Base-by-base conservation (phyloP, 495 filamentous ascomycete species). In the Bombardia bombarda region DNA sequence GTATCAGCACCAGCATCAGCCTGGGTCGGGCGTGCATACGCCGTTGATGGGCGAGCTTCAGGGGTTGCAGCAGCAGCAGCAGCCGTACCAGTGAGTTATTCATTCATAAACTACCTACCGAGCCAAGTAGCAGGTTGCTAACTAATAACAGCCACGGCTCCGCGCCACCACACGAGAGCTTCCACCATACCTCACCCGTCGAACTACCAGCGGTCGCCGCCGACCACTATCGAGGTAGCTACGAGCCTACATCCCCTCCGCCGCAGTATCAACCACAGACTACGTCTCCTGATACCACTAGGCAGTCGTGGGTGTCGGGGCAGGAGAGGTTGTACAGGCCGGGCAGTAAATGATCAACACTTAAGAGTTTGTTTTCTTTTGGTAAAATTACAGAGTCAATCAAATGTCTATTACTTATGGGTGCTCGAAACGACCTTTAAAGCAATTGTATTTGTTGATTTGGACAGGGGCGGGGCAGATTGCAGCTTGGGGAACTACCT, bases 191-290 rank as follows among this genome's bases (percentile, higher is more conserved):
- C 10, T 25, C 25, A 26, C 42, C 34, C 31, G 26, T 31, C 13
- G 42, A 40, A 21, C 35, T 44, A 3, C 44, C 44, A 4, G 36
- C 42, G 18, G 36, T 14, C 16, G 14, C n/a, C 2, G 14, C 6
- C 7, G 4, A n/a, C 25, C 37, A 20, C 13, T 30, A 7, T 6
- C 32, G 9, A 22, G 13, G 23, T n/a, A n/a, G n/a, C n/a, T n/a
- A n/a, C 10, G 31, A 30, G 10, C 34, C 37, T 17, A 24, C 9
- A 17, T 40, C 23, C 10, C 38, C 41, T 16, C 43, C 51, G 12
- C 35, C 47, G 19, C 37, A 42, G 32, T 57, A 57, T 22, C 20
- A 24, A 17, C n/a, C n/a, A n/a, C 25, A 45, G 32, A 32, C 14
- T 6, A 8, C 16, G 4, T 10, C 23, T 1, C 25, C 23, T 14